Evolutionary conservation across 106 monocot species (phyloP), one percentile per base, ranked within the genome.

Genomic region (Alisma plantagoaquatica): DNA sequence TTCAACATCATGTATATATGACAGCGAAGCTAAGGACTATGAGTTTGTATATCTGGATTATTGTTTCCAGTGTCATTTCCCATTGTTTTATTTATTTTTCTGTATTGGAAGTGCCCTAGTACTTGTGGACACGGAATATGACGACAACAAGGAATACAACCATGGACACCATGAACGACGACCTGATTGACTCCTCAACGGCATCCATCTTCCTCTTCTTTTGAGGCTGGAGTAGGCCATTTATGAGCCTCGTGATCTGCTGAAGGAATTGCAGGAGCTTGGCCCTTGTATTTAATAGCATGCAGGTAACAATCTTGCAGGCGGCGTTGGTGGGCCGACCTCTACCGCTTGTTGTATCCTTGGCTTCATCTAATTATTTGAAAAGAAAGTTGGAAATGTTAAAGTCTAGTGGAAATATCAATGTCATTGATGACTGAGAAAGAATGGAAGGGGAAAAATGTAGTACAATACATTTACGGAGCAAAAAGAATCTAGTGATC

Each of bases 121-220:
- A 3, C 48, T 27, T 53, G 15, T 49, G 41, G 10, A 79, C 14
- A 21, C 79, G 65, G 10, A 51, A 38, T 41, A 70, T 48, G 21
- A 74, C 57, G 2, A 83, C 66, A 11, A 77, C 41, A 17, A 83
- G 62, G 19, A 77, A 63, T 14, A 71, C 70, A 30, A 83, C 31
- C 27, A 83, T 54, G 5, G 74, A 51, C 6, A 83, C 68, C 74
- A 67, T 70, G 24, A 88, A 73, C 0, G 82, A 75, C 10, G 78
- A 70, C 20, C 69, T 72, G 28, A 88, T 32, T 4, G 63, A 45
- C 27, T 60, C 49, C 24, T 70, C 56, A 28, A 70, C 63, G n/a
- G 20, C 15, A 23, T 56, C 51, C 55, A 35, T 33, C 58, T 62
- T 27, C 10, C 50, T 53, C 28, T 58, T 41, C 31, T 58, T 55